Evolutionary conservation across 371 early-diverging fungal species (phyloP), one percentile per base, ranked within the genome.

Genomic region (Gilbertella persicaria): DNA sequence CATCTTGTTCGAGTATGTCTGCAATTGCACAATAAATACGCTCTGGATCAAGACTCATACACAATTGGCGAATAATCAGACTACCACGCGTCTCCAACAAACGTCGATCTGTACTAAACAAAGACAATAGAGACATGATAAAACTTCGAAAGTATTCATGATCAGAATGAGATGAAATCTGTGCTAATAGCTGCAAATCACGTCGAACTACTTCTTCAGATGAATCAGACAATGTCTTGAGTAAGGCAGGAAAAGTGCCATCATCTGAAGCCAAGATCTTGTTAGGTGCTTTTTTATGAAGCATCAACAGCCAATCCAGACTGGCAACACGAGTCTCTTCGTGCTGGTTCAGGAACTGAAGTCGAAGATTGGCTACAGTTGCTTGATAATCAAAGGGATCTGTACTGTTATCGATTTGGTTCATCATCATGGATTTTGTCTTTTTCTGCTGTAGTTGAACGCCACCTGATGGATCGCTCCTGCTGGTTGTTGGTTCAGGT

Each of bases 291-390:
- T 92, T 94, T 47, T 84, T 85, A 58, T 97, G 96, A 28, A 97
- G 70, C 87, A 95, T 91, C 10, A 94, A 60, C 17, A 97, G 68
- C 97, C 97, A 97, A 38, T 92, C 93, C 62, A 97, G 63, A 26
- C 90, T 86, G 0, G 90, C 92, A 8, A 92, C 82, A 23, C 95
- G 77, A 0, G 97, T 93, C 50, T 88, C 89, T 63, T 96, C 96
- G 45, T 90, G 85, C 49, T 87, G 90, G 60, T 94, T 87, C 38
- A 83, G 69, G 50, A 93, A 89, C 54, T 89, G 90, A 29, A 82
- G 69, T 26, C 88, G 85, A 14, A 97, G 58, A 3, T 86, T 80
- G 13, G 84, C 82, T 13, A 95, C 89, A 0, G 92, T 91, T 0
- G 78, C 72, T 40, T 83, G 79, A 41, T 90, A 85, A 67, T 94